A percentile compares a stretch with the other conserved stretches of the same genome.
phyloP scores from a whole-genome alignment of 1,284 basidiomycete species.

The Apiotrichum mycotoxinovorans region DNA sequence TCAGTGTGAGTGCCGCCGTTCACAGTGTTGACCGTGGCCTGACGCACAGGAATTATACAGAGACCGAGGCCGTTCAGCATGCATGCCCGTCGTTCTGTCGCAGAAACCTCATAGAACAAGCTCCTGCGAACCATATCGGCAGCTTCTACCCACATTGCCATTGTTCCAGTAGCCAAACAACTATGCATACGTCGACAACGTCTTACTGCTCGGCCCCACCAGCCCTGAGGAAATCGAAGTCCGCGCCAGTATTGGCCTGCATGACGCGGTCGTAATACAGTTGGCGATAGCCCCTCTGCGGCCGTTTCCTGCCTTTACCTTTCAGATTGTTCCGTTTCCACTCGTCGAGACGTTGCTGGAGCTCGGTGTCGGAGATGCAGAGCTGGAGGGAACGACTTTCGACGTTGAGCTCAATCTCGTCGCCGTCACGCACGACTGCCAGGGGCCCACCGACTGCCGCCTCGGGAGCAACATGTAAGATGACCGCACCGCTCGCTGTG shows the following conservation, averaged over 20 bases:
- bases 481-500: conserved; percentile 43
- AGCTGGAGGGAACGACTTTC: conserved; percentile 30
- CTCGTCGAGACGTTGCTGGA: conserved; percentile 23
- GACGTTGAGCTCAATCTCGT: conserved; percentile 41
- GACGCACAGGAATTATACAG: too few relatives aligned
- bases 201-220: not conserved
- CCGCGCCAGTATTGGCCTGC: conserved; percentile 42
- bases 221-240: conserved; percentile 39
- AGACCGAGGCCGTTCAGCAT: too few relatives aligned
- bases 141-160: too few relatives aligned
- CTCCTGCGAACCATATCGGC: too few relatives aligned
- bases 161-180: too few relatives aligned
- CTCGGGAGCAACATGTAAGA: conserved; percentile 48
- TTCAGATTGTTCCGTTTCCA: conserved; percentile 15
- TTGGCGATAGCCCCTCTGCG: conserved; percentile 36
- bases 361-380: conserved; percentile 24
- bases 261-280: conserved; percentile 36
- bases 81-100: too few relatives aligned
- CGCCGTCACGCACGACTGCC: conserved; percentile 41
- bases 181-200: too few relatives aligned
- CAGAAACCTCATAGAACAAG: too few relatives aligned
- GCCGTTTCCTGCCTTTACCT: conserved; percentile 3
- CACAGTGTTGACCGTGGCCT: too few relatives aligned
- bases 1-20: too few relatives aligned
- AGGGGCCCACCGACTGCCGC: conserved; percentile 46